These are phyloP conservation scores for Rhododendron mucronatum DNA, from an alignment of 148 eudicot species.

Conservation along the genomic window DNA sequence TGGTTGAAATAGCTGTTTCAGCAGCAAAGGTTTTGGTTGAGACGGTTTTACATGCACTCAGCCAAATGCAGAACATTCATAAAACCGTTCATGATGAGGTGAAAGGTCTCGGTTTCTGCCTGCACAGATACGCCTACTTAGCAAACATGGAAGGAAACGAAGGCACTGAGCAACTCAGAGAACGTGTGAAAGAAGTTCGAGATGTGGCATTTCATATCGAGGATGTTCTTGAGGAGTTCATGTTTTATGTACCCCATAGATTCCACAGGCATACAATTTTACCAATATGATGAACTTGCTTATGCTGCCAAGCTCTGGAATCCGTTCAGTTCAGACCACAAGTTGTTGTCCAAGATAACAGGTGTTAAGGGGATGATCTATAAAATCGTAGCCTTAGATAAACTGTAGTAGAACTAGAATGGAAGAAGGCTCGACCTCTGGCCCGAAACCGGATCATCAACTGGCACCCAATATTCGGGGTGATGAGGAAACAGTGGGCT, in stretches of 20 bases:
- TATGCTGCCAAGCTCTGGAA: background rate
- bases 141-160: background rate
- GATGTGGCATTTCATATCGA: conserved; percentile 19
- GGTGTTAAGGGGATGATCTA: background rate
- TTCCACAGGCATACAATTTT: background rate
- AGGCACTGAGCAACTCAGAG: background rate
- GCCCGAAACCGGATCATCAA: too few species aligned
- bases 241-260: background rate
- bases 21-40: too few species aligned
- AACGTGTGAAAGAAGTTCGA: conserved; percentile 5
- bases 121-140: background rate
- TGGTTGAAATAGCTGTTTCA: too few species aligned
- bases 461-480: background rate
- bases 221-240: conserved; percentile 21
- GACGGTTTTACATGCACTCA: background rate
- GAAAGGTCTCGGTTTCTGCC: background rate
- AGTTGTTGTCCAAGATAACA: background rate
- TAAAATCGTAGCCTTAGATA: background rate
- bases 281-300: background rate
- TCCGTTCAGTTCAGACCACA: background rate
- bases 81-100: too few species aligned
- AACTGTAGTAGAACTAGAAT: too few species aligned
- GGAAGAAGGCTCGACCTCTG: too few species aligned
- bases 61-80: too few species aligned
- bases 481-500: conserved; percentile 17